Evolutionary conservation across 2,329 filamentous ascomycete genomes (phyloP).

Genomic region (Leptographium lundbergii): DNA sequence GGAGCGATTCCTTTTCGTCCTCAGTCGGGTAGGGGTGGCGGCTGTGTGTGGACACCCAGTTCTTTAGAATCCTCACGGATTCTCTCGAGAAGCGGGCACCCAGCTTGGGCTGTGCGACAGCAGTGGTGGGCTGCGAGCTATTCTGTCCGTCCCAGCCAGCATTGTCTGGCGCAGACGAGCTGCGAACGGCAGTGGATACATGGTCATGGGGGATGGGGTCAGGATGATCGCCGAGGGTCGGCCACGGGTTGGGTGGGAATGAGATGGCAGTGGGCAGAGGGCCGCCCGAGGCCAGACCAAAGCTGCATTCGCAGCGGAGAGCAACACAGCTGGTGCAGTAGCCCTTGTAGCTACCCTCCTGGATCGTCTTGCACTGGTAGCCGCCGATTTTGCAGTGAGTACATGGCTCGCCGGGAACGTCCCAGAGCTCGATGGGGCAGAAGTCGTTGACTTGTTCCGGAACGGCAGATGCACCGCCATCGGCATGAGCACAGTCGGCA

Average conservation of each 20-base stretch:
- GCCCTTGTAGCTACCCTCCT: conserved; percentile 45
- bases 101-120: conserved; percentile 39
- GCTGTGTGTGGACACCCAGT: conserved; percentile 70
- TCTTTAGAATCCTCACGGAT: conserved; percentile 67
- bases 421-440: conserved; percentile 19
- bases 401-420: conserved; percentile 36
- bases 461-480: conserved; percentile 4
- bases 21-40: conserved; percentile 82
- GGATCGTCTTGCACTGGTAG: conserved; percentile 47
- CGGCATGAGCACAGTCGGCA: conserved; percentile 15
- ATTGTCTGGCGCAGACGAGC: conserved; percentile 1
- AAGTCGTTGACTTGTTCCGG: conserved; percentile 13
- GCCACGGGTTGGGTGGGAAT: conserved; percentile 34
- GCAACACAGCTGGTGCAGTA: conserved; percentile 53
- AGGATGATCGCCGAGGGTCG: conserved; percentile 29
- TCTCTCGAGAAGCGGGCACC: conserved; percentile 69
- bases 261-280: conserved; percentile 21
- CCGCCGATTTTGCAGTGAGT: conserved; percentile 36
- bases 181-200: not conserved
- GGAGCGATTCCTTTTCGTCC: conserved; percentile 70
- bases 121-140: conserved; percentile 15
- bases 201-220: conserved; percentile 25
- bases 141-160: not conserved
- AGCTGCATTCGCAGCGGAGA: conserved; percentile 44
- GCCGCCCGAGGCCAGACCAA: conserved; percentile 25